Conservation (phyloP, 139 green algal species). For the Ettlia oleoabundans region DNA sequence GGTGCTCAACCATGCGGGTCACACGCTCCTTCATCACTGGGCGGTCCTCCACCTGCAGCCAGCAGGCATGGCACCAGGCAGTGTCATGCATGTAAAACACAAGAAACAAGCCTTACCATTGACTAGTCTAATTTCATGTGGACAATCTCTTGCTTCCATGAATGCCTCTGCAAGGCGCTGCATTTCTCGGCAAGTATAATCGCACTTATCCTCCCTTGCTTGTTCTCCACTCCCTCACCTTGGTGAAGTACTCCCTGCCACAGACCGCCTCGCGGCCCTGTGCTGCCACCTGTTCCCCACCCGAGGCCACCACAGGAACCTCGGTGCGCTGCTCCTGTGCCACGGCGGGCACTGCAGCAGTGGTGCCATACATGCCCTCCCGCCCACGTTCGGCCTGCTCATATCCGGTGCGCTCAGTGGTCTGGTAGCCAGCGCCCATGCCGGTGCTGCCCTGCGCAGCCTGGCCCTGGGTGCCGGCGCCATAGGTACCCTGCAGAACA, state of each 20-base stretch:
- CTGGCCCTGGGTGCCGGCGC: too few relatives aligned
- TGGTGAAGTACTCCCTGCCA: constrained; percentile 39
- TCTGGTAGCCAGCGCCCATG: constrained; percentile 2
- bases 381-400: constrained; percentile 12
- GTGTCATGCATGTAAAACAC: neutral
- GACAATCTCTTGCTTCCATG: too few relatives aligned
- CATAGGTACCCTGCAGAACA: neutral
- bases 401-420: constrained; percentile 11
- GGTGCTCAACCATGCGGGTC: constrained; percentile 32
- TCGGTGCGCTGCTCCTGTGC: neutral
- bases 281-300: neutral
- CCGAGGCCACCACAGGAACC: neutral
- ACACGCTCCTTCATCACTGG: constrained; percentile 46
- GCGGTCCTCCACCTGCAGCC: constrained; percentile 35
- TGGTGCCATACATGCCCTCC: neutral
- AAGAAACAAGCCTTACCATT: too few relatives aligned
- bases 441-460: neutral
- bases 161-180: neutral
- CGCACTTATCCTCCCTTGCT: neutral
- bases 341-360: neutral
- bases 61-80: neutral
- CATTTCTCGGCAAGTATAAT: neutral
- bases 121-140: too few relatives aligned
- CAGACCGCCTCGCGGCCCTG: constrained; percentile 25
- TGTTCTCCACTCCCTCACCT: constrained; percentile 25